Base-by-base conservation (phyloP, 257 asterid species). In the Apocynum venetum region DNA sequence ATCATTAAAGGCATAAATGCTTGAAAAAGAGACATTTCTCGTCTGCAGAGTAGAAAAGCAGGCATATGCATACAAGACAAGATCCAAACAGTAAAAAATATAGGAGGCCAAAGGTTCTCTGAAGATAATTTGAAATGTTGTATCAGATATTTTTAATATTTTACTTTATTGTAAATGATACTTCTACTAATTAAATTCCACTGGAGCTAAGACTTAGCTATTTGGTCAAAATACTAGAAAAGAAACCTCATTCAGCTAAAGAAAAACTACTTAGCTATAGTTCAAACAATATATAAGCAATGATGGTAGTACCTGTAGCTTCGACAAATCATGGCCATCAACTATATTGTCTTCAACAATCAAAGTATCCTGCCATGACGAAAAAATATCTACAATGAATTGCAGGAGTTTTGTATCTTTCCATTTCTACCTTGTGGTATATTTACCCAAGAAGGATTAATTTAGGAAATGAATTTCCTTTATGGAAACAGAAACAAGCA, bases 321-420 rank as follows among this genome's bases (percentile, higher is more conserved):
- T 86, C 56, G 90, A 82, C 17, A 87, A 79, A 78, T 82, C 88
- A 61, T 78, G 83, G 68, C 82, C 83, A 76, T 74, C 76, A 55
- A 78, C 83, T 74, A 83, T 84, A 15, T 76, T 80, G 48, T 82
- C 96, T 84, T 86, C 96, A 65, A 82, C 77, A 66, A 82, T 84
- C 85, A 87, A 74, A n/a, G 93, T 81, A 77, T 91, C 95, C 98
- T 96, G 89, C 84, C 87, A 75, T 56, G 19, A 74, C 56, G 44
- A 74, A 79, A 74, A 76, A 69, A 78, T 57, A 14, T 56, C 13
- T 11, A 66, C 46, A 74, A 76, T 75, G 59, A 75, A 59, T 9
- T 14, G 59, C 56, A 65, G n/a, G 15, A 14, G 4, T 4, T 35
- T 17, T 48, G 14, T 10, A 57, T 25, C 25, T 56, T 57, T 14